These are phyloP conservation scores for Zizania latifolia DNA, from an alignment of 176 grass and related monocot species.

Conservation along the genomic window DNA sequence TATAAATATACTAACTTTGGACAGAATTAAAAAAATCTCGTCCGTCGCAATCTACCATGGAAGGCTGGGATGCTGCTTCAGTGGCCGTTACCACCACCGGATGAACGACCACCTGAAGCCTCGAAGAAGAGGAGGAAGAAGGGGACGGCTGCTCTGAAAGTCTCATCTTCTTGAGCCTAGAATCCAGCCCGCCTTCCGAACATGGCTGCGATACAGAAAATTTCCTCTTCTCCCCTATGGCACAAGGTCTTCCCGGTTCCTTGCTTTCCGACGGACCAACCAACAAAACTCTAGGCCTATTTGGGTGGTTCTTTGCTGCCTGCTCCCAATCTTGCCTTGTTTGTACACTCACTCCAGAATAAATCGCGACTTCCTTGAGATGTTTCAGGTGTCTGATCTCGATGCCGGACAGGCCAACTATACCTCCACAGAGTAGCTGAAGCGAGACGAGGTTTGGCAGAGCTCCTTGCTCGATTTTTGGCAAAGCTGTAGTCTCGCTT, in stretches of 20 bases:
- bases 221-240: conserved; percentile 1
- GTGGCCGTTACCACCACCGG: neutral
- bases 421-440: neutral
- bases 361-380: conserved; percentile 32
- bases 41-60: neutral
- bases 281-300: conserved; percentile 20
- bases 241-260: neutral
- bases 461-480: conserved; percentile 29
- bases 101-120: neutral
- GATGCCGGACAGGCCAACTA: conserved; percentile 17
- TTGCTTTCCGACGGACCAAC: neutral
- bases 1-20: too few relatives aligned
- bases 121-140: neutral
- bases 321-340: conserved; percentile 16
- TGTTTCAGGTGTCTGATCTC: conserved; percentile 21
- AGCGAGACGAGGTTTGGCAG: conserved; percentile 18
- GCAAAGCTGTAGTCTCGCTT: neutral
- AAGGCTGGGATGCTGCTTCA: neutral
- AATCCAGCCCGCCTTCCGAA: neutral
- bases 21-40: too few relatives aligned
- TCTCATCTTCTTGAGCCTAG: conserved; percentile 3
- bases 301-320: conserved; percentile 26
- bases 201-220: neutral
- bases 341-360: neutral
- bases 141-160: conserved; percentile 26